Base-by-base conservation (phyloP, 768 basidiomycete species). In the Rubroboletus pulcherrimus region DNA sequence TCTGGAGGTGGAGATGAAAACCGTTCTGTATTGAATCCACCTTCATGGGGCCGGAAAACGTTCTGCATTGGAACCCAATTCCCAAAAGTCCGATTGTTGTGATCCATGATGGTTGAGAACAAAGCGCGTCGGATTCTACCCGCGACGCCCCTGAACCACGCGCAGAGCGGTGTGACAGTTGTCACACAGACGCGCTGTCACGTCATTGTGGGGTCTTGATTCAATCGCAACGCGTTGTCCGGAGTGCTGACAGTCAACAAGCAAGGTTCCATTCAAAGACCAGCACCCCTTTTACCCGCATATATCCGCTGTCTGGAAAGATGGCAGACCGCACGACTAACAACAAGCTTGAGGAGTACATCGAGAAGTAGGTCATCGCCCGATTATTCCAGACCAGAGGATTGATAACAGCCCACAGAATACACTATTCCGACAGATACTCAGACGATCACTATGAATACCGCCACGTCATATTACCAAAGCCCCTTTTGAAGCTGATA, bases 401-500 rank as follows among this genome's bases (percentile, higher is more conserved):
- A 35, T 42, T 61, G 59, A 54, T 48, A 35, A 51, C 43, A 51
- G 30, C 43, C 51, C 40, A 21, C 61, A 93, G 91, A 70, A 93
- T 93, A 64, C 87, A 91, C 66, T 93, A 93, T 68, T 93, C 91
- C 57, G 90, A 93, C 72, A 86, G 91, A 59, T 94, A 98, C 71
- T 83, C 90, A 8, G 95, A 98, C 73, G 92, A 96, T 71, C 75
- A 82, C 60, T 97, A 82, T 72, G 95, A 98, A 78, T 98, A 98
- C 70, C 89, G 93, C 54, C 96, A 98, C 73, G 96, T 99, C 62
- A 97, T 97, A 63, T 77, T 99, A 19, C 96, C 96, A 7, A 97
- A 97, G 70, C 90, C 89, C 54, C 84, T 98, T 61, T 80, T 98
- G 73, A 94, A 96, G 76, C 79, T 95, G 75, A 81, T 99, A 30